Conservation (phyloP, 495 filamentous ascomycete genomes). For the Hypoxylon crocopeplum region DNA sequence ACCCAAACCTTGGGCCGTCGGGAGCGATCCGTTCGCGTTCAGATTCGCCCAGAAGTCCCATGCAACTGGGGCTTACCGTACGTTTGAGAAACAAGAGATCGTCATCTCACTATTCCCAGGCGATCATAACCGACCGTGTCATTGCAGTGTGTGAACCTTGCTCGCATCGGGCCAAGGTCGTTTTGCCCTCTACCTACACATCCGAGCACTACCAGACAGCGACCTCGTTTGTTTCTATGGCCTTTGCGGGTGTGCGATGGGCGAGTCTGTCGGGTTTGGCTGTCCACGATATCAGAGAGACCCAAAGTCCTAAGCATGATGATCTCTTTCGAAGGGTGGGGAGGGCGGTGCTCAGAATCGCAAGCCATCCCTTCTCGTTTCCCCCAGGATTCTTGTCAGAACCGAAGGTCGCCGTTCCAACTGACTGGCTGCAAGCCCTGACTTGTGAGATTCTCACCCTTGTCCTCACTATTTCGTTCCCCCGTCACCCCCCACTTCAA, state of each 20-base stretch:
- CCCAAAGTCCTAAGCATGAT: constrained; percentile 9
- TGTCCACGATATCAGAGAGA: constrained; percentile 6
- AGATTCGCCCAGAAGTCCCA: constrained; percentile 40
- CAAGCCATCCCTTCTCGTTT: constrained; percentile 18
- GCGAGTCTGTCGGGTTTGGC: not conserved
- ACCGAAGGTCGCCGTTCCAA: constrained; percentile 32
- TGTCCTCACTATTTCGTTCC: constrained; percentile 32
- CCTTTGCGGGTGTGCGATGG: constrained; percentile 1
- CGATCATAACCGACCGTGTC: constrained; percentile 38
- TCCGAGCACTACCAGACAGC: constrained; percentile 5
- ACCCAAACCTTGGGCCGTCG: constrained; percentile 34
- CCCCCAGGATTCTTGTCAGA: constrained; percentile 30
- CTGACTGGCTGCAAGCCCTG: constrained; percentile 37
- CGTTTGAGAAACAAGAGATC: constrained; percentile 39
- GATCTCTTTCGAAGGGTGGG: constrained; percentile 14
- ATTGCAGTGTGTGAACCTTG: constrained; percentile 27
- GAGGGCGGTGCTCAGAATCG: constrained; percentile 23
- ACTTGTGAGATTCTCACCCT: constrained; percentile 38
- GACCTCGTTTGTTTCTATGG: constrained; percentile 15
- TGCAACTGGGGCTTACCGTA: constrained; percentile 34
- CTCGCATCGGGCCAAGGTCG: constrained; percentile 23
- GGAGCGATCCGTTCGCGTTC: constrained; percentile 40
- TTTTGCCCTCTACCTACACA: not conserved
- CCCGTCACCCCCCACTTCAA: constrained; percentile 35
- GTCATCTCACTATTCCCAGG: constrained; percentile 38